phyloP scores from a whole-genome alignment of 805 yeast genomes.

The Cyberlindnera suaveolens region DNA sequence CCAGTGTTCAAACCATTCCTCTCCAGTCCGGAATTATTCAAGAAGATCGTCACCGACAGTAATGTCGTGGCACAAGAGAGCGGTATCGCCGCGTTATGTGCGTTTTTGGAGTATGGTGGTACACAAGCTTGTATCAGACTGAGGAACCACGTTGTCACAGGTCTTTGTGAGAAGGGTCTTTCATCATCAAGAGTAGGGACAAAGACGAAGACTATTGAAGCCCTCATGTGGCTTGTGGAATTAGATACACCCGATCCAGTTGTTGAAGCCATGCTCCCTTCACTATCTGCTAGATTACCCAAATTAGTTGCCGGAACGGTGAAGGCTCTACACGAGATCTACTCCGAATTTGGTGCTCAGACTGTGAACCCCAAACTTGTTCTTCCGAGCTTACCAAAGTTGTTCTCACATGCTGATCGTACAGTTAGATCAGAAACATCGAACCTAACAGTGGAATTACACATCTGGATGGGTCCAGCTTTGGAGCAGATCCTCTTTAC shows the following conservation, averaged over 20 bases:
- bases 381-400: conserved; percentile 51
- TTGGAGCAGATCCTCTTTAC: conserved; percentile 56
- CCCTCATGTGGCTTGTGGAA: conserved; percentile 58
- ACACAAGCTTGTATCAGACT: conserved; percentile 33
- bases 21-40: conserved; percentile 47
- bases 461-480: conserved; percentile 62
- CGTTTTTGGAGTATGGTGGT: conserved; percentile 54
- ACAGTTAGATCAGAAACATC: conserved; percentile 80
- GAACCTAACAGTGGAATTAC: conserved; percentile 58
- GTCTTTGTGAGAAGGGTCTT: conserved; percentile 77
- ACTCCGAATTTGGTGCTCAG: conserved; percentile 52
- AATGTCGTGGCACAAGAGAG: conserved; percentile 92
- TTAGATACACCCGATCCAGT: conserved; percentile 59
- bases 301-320: conserved; percentile 69
- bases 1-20: conserved; percentile 46
- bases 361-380: conserved; percentile 52
- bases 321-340: conserved; percentile 47
- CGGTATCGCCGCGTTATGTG: conserved; percentile 53
- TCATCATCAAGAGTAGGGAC: conserved; percentile 72
- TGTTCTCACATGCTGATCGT: conserved; percentile 81
- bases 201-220: conserved; percentile 57
- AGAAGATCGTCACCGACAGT: conserved; percentile 59
- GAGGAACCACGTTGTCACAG: conserved; percentile 36
- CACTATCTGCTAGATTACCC: conserved; percentile 59
- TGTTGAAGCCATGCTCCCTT: conserved; percentile 61